These are phyloP conservation scores for Balakata baccata DNA, from an alignment of 345 rosid species.

Conservation along the genomic window DNA sequence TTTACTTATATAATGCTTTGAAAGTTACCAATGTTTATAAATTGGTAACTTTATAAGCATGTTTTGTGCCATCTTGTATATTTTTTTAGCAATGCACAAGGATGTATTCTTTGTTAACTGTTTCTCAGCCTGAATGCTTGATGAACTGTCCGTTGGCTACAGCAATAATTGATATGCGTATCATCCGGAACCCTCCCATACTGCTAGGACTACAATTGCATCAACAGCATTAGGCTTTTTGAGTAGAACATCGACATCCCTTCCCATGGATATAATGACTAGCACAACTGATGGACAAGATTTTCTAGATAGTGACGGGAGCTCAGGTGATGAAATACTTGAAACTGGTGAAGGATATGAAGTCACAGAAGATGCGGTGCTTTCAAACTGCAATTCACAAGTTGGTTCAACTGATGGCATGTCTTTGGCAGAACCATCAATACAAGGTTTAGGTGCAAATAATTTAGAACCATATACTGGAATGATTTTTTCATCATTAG, in stretches of 20 bases:
- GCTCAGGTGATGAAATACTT: conserved; percentile 27
- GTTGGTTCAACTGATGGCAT: conserved; percentile 11
- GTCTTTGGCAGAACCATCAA: conserved; percentile 22
- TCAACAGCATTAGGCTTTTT: neutral
- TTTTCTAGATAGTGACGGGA: conserved; percentile 25
- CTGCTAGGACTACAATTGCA: neutral
- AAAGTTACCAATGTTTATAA: neutral
- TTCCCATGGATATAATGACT: conserved; percentile 21
- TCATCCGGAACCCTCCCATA: neutral
- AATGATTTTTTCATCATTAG: conserved; percentile 35
- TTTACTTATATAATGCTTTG: neutral
- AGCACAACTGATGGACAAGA: conserved; percentile 13
- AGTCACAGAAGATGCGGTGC: conserved; percentile 14
- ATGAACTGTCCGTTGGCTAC: neutral
- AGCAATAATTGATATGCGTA: neutral
- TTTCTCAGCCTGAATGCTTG: conserved; percentile 1
- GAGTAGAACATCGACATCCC: neutral
- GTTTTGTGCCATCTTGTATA: neutral
- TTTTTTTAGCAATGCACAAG: neutral
- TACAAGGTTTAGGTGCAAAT: conserved; percentile 10
- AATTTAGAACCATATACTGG: conserved; percentile 30
- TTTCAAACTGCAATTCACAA: conserved; percentile 14
- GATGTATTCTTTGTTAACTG: neutral
- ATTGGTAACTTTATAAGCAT: neutral
- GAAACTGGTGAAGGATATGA: conserved; percentile 26